Evolutionary conservation across 2,329 filamentous ascomycete species (phyloP).

Genomic region (Hypoxylon sp.): DNA sequence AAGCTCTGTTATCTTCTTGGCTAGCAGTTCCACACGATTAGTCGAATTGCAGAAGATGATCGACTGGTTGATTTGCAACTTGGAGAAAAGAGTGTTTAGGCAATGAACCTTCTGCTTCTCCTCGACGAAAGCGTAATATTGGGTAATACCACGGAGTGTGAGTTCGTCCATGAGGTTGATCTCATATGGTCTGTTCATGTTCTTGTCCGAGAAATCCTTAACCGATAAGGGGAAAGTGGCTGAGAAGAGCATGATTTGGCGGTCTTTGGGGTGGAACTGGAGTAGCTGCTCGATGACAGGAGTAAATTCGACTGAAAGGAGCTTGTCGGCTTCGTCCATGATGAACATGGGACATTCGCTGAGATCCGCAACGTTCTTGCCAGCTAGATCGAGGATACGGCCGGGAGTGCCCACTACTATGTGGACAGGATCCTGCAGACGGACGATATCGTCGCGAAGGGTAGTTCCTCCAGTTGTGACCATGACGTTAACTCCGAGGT

Average conservation of each 20-base stretch:
- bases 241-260: conserved; percentile 99
- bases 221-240: conserved; percentile 98
- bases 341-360: conserved; percentile 98
- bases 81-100: conserved; percentile 97
- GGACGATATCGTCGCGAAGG: conserved; percentile 95
- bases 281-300: conserved; percentile 97
- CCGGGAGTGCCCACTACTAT: conserved; percentile 98
- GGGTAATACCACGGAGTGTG: conserved; percentile 96
- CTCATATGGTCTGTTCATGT: conserved; percentile 96
- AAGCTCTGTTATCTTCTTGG: conserved; percentile 99
- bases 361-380: conserved; percentile 95
- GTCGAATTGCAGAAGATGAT: conserved; percentile 99
- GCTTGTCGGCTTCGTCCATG: conserved; percentile 99
- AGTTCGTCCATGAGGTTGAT: conserved; percentile 99
- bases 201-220: conserved; percentile 98
- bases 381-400: conserved; percentile 94
- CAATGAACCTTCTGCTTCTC: conserved; percentile 99
- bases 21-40: conserved; percentile 95
- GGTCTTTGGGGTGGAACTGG: conserved; percentile 95
- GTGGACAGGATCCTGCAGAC: conserved; percentile 93
- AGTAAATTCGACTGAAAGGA: conserved; percentile 96
- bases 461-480: conserved; percentile 97
- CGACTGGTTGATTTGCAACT: conserved; percentile 99
- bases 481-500: conserved; percentile 98
- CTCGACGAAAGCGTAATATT: conserved; percentile 99